Evolutionary conservation across 2,329 filamentous ascomycete species (phyloP).

Genomic region (Ophiocordyceps robertsii): DNA sequence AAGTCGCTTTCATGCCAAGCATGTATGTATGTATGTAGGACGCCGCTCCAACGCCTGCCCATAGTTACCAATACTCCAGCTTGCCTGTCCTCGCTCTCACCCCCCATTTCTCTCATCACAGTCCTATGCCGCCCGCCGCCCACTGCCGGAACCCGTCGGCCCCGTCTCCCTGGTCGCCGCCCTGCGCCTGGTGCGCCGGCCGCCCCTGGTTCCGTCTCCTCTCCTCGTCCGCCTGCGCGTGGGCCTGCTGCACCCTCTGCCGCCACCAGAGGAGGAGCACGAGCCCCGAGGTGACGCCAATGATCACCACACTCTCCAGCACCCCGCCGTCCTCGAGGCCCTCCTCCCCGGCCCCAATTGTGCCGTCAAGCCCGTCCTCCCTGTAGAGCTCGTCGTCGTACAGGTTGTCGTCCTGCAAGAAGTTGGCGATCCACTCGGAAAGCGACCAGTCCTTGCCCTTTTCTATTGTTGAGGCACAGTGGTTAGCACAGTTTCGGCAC

Average conservation of each 20-base stretch:
- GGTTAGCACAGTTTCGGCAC: neutral
- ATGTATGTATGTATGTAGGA: too few species aligned
- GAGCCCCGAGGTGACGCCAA: conserved; percentile 61
- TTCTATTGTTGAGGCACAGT: conserved; percentile 27
- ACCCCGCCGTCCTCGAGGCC: conserved; percentile 64
- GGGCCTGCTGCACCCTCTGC: conserved; percentile 51
- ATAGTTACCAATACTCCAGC: conserved; percentile 4
- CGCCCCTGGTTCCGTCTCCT: conserved; percentile 18
- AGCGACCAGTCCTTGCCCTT: conserved; percentile 62
- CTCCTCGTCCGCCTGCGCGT: conserved; percentile 21
- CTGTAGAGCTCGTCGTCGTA: conserved; percentile 44
- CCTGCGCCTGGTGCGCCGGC: conserved; percentile 8
- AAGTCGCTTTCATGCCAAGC: too few species aligned
- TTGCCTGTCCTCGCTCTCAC: neutral
- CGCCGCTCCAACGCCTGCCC: conserved; percentile 6
- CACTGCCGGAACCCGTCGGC: conserved; percentile 18
- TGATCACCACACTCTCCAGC: conserved; percentile 72
- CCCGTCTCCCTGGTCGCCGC: conserved; percentile 1
- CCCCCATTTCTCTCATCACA: conserved; percentile 8
- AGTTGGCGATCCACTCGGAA: conserved; percentile 76
- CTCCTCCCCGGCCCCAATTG: conserved; percentile 44
- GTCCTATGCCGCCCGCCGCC: conserved; percentile 21
- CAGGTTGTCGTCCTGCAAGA: conserved; percentile 60
- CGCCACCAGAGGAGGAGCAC: conserved; percentile 72
- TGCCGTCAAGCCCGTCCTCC: conserved; percentile 40